A percentile compares a stretch with the other conserved stretches of the same genome.
phyloP scores from a whole-genome alignment of 2,329 filamentous ascomycete genomes.

The Madurella mycetomatis region DNA sequence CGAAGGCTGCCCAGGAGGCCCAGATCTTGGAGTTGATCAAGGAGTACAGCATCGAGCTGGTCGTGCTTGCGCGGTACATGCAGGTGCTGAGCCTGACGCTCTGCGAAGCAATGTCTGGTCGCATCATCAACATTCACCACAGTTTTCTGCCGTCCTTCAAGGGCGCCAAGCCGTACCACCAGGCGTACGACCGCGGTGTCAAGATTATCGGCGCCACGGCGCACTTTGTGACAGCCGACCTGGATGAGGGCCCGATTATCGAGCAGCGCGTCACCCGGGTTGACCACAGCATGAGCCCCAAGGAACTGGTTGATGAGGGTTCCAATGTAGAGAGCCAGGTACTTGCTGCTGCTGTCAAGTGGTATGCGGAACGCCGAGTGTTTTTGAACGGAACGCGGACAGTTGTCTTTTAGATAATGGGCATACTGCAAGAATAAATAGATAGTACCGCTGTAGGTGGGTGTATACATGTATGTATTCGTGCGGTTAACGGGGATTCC shows the following conservation, averaged over 20 bases:
- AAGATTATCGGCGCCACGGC: constrained; percentile 86
- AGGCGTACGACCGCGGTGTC: constrained; percentile 79
- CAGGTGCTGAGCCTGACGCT: constrained; percentile 73
- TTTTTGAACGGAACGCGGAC: constrained; percentile 47
- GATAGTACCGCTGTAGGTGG: no score
- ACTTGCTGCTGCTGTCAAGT: constrained; percentile 75
- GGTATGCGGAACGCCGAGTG: constrained; percentile 73
- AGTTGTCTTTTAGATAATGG: constrained; percentile 22
- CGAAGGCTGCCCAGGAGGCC: constrained; percentile 68
- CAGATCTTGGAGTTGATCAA: constrained; percentile 66
- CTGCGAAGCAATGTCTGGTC: constrained; percentile 74
- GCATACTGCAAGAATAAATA: background rate
- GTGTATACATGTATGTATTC: no score
- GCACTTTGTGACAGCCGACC: constrained; percentile 79
- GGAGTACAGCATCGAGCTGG: constrained; percentile 67
- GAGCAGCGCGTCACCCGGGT: constrained; percentile 77
- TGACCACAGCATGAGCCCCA: constrained; percentile 70
- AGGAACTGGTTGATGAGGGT: constrained; percentile 72
- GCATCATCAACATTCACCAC: constrained; percentile 91
- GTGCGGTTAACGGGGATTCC: no score
- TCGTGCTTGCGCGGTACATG: constrained; percentile 84
- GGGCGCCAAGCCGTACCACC: constrained; percentile 83
- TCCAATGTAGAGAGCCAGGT: constrained; percentile 83
- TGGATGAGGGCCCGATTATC: constrained; percentile 85
- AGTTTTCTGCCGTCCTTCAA: constrained; percentile 84